phyloP scores from a whole-genome alignment of 306 rosid species.

The Dalbergia cochinchinensis region DNA sequence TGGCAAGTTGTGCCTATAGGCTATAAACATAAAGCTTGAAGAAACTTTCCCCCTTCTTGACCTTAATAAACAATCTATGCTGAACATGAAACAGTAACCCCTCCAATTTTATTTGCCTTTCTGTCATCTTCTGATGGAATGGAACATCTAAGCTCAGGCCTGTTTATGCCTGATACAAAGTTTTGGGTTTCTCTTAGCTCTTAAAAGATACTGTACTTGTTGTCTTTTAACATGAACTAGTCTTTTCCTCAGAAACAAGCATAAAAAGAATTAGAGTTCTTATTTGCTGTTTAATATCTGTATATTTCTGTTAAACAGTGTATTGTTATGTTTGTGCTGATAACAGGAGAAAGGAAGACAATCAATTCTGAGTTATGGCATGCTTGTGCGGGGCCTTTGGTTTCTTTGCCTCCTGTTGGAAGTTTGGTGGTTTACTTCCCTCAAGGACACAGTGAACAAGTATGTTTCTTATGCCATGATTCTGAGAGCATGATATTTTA shows the following conservation, averaged over 20 bases:
- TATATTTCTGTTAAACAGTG: slow-evolving; percentile 26
- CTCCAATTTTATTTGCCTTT: not conserved
- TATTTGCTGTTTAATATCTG: slow-evolving; percentile 7
- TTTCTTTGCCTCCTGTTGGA: slow-evolving; percentile 92
- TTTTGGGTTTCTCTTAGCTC: slow-evolving; percentile 25
- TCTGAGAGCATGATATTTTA: slow-evolving; percentile 24
- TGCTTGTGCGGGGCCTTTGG: slow-evolving; percentile 98
- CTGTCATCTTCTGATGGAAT: not conserved
- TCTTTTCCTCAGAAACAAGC: not conserved
- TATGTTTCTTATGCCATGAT: slow-evolving; percentile 42
- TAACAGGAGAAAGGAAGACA: slow-evolving; percentile 77
- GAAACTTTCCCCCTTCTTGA: slow-evolving; percentile 2
- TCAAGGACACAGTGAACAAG: slow-evolving; percentile 99
- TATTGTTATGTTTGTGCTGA: slow-evolving; percentile 46
- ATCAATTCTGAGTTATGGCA: slow-evolving; percentile 99
- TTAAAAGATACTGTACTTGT: not conserved
- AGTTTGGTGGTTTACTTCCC: slow-evolving; percentile 95
- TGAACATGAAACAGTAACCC: not conserved
- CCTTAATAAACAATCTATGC: not conserved
- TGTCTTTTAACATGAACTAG: not conserved
- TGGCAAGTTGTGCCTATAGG: not conserved
- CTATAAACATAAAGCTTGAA: not conserved
- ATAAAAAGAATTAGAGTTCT: not conserved
- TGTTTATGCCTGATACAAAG: not conserved
- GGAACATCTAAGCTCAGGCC: not conserved